Evolutionary conservation across 768 basidiomycete species (phyloP), one percentile per base, ranked within the genome.

Genomic region (Russula virescens): DNA sequence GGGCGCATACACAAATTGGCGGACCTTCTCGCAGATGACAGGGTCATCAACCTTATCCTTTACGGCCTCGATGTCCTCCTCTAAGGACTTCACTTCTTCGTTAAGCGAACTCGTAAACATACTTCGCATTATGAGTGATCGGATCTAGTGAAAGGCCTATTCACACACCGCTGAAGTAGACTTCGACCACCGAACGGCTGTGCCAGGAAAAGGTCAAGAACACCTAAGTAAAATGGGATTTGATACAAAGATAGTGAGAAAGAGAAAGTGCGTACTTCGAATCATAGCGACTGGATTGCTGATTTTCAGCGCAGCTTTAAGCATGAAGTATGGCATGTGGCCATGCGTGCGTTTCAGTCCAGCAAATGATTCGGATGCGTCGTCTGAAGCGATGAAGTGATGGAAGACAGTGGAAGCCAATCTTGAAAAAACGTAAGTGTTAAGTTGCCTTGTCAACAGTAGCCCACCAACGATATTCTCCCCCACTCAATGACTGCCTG

Each of bases 261-360:
- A 47, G 34, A 64, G 13, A n/a, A 34, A 34, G 38, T 16, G 68
- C 80, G 19, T 61, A 87, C 90, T 87, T 73, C 97, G 84, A 69
- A 98, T 94, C 97, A 98, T 98, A 31, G 84, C 82, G 63, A 99
- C 88, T 2, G 97, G 97, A 74, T 98, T 99, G 60, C 91, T 94
- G 67, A 99, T 91, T 72, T 83, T 88, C 63, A 99, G 75, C 14
- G 93, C 88, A 9, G 92, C 83, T 73, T 94, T 98, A 65, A 99
- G 83, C 79, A 98, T 86, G 70, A 98, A 92, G 73, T 99, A 99
- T 6, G 97, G 97, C 92, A 98, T 97, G 55, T 96, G 76, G 1
- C 94, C 94, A 71, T 99, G 97, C 47, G 97, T 83, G 52, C 95
- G 83, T 77, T 98, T 98, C 63, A 99, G 75, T 61, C 85, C 82